Evolutionary conservation across 257 asterid genomes (phyloP), one percentile per base, ranked within the genome.

Genomic region (Marsdenia floribunda): DNA sequence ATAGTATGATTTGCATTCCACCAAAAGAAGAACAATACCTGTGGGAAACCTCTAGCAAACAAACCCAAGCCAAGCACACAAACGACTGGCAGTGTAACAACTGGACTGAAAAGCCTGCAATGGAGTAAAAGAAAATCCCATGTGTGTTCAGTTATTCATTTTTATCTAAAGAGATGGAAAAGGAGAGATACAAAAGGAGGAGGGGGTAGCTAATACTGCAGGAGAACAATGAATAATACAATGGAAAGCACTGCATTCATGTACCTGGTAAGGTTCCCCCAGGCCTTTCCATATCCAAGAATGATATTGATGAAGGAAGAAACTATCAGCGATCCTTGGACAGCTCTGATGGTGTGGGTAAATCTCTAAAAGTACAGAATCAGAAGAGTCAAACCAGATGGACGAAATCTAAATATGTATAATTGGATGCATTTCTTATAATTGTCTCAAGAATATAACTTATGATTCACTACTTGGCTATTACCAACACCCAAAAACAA

Each of bases 271-370:
- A 95, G 90, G 37, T 85, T 85, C 52, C 97, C 95, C 98, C 98
- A 95, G 29, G 82, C 90, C 80, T 65, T 77, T 80, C 98, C 85
- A 80, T 88, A 95, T 70, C 99, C 98, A 67, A 90, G 86, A 44
- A 92, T 44, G 60, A 91, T 91, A 89, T 91, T 92, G 70, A 95
- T 58, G 79, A 95, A 83, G 37, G 98, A 93, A 74, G 99, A 95
- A 76, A 92, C 91, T 9, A 95, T 95, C 42, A 95, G 73, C 44
- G 99, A 88, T 74, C 99, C 99, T 86, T 95, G 99, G 79, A 92
- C 87, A 52, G 96, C 88, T 85, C 98, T 88, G 83, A 95, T 92
- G 72, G 93, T 86, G 88, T 86, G 97, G 71, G 79, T 54, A 80
- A 95, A 95, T 85, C 97, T 91, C 99, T 95, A 83, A 84, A 87